Base-by-base conservation (phyloP, 2,329 filamentous ascomycete species). In the Paraphoma sp. region DNA sequence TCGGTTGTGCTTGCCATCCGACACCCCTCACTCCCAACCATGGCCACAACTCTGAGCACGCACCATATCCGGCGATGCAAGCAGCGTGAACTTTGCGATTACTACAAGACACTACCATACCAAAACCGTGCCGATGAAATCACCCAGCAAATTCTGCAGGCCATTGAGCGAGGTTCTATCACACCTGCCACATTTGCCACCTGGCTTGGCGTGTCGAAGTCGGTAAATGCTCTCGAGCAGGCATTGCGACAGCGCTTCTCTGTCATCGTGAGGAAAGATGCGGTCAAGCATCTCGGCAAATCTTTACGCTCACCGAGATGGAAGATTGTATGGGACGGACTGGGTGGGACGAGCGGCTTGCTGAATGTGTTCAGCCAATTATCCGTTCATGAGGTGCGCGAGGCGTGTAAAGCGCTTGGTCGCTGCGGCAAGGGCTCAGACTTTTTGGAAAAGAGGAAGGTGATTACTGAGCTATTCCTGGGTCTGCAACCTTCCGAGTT, bases 321-420 rank as follows among this genome's bases (percentile, higher is more conserved):
- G 73, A 57, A 47, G 28, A 45, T 59, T n/a, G 60, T 52, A 1
- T 74, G 70, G 70, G 63, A 70, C n/a, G 60, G 50, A 0, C 44
- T 75, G n/a, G 72, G 70, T 2, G 67, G 65, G 8, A 59, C 51
- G 5, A n/a, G 30, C 18, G 72, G 71, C 4, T n/a, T 74, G n/a
- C 49, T 72, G 6, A 56, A 59, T 2, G 42, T 72, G 2, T 57
- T 70, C 41, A 59, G 47, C 11, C 51, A 66, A 17, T 54, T 74
- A 6, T 74, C 70, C 0, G 70, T 73, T 10, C 23, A 44, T 1
- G 70, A 75, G 29, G 57, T 73, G 1, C 56, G 51, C 10, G 29
- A 54, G 17, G 53, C 65, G 1, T 72, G 67, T 38, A 56, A 47
- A 16, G 60, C 57, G 0, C 62, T 75, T 2, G 60, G 58, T 2